Evolutionary conservation across 176 grass and related monocot genomes (phyloP).

Genomic region (Oryza rufipogon): DNA sequence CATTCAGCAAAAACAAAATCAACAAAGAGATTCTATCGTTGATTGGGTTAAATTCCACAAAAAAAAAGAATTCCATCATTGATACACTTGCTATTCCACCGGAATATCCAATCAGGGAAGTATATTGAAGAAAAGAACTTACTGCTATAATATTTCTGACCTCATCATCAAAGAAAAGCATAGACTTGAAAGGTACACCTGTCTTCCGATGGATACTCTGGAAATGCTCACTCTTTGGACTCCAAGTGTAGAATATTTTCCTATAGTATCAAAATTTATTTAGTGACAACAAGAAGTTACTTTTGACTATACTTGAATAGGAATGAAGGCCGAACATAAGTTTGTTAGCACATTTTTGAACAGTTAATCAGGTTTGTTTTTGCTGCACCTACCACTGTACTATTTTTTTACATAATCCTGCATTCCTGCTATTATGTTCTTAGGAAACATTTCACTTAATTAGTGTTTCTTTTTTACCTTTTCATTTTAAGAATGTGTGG

Average conservation of each 20-base stretch:
- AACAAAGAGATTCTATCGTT: background rate
- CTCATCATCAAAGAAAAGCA: constrained; percentile 34
- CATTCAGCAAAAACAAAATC: background rate
- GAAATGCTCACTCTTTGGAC: constrained; percentile 14
- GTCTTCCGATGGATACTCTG: constrained; percentile 12
- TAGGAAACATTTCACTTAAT: background rate
- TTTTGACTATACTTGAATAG: background rate
- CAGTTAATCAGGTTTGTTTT: background rate
- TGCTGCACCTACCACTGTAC: background rate
- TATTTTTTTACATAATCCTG: background rate
- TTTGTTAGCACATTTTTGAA: background rate
- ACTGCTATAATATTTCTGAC: constrained; percentile 18
- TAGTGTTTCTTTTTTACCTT: background rate
- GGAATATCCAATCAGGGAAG: no score
- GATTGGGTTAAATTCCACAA: background rate
- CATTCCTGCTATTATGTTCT: background rate
- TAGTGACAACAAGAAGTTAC: background rate
- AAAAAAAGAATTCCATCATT: background rate
- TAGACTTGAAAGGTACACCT: constrained; percentile 6
- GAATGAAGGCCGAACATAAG: background rate
- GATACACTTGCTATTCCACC: background rate
- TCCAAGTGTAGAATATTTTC: constrained; percentile 30
- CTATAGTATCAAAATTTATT: background rate
- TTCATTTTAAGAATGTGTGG: background rate
- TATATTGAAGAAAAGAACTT: constrained; percentile 4